Evolutionary conservation across 306 rosid genomes (phyloP), one percentile per base, ranked within the genome.

Genomic region (Hippophae rhamnoides): DNA sequence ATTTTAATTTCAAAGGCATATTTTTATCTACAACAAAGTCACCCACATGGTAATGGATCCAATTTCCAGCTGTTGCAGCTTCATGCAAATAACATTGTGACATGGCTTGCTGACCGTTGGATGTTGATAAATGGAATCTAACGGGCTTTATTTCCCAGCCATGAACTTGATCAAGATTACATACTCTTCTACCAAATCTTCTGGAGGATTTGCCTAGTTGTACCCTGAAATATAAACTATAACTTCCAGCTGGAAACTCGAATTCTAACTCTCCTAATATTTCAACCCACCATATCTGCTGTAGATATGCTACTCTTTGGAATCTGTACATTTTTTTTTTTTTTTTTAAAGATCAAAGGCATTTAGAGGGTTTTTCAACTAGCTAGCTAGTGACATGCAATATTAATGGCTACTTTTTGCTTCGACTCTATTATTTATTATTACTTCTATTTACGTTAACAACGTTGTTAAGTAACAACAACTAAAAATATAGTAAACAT

Each of bases 231-330:
- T 61, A 81, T 3, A 90, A 2, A 67, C 84, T 69, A 59, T 90
- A 85, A 7, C 41, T 71, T 9, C 97, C 96, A 0, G 51, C 52
- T 14, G 90, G 89, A 44, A 90, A 79, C 60, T 85, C 97, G 13
- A 90, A 85, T 8, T 85, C 87, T 46, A 90, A 5, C 41, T 87
- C 96, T 41, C 97, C 97, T 7, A 57, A 2, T 13, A 79, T 81
- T 74, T 90, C 96, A 40, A 90, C 81, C 97, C 96, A 90, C 96
- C 97, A 90, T 45, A 90, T 82, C 61, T 85, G 94, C 55, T 78
- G 85, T 44, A 90, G 90, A 56, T 87, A 90, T 14, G 96, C 95
- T 59, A 90, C 81, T 27, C 74, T 72, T 13, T 72, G 63, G 58
- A 83, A 90, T 74, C 97, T 90, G 76, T 31, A 31, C 5, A 54